Evolutionary conservation across 2,329 filamentous ascomycete species (phyloP), one percentile per base, ranked within the genome.

Genomic region (Pseudogymnoascus sp.): DNA sequence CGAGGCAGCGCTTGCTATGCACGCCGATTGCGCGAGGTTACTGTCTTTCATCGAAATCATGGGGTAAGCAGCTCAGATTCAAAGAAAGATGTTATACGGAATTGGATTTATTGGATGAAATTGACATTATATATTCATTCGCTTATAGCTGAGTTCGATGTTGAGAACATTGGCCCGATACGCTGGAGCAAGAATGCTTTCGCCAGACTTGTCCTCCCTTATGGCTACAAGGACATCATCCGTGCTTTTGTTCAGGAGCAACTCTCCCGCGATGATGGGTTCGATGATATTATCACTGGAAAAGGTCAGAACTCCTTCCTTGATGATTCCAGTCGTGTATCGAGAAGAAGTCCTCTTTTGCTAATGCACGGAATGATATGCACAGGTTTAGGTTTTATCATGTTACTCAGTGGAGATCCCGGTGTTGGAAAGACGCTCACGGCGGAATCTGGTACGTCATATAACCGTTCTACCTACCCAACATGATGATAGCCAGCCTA

Each of bases 381-480:
- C 66, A 66, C 60, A 66, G 35, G 65, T 59, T 64, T 61, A 19
- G 59, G 16, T 1, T 63, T 33, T 7, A 8, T 59, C 2, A 22
- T 22, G 81, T 12, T 86, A 85, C 75, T 68, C 70, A 12, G 67
- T 68, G 62, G 66, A 68, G 19, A 66, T 66, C 85, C 86, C 0
- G 85, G 86, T 7, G 85, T 85, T 0, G 85, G 86, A 24, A 88
- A 88, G 72, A 88, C 85, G 0, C 78, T 89, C 6, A 89, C 85
- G 0, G 86, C 84, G 1, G 85, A 89, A 70, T 86, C 46, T 35
- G 79, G 87, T 35, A n/a, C n/a, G n/a, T n/a, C n/a, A n/a, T n/a
- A n/a, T n/a, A n/a, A n/a, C n/a, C n/a, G n/a, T n/a, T n/a, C n/a
- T n/a, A n/a, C n/a, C n/a, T n/a, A n/a, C n/a, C n/a, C n/a, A n/a